Base-by-base conservation (phyloP, 2,329 filamentous ascomycete species). In the Fusarium ambrosium region DNA sequence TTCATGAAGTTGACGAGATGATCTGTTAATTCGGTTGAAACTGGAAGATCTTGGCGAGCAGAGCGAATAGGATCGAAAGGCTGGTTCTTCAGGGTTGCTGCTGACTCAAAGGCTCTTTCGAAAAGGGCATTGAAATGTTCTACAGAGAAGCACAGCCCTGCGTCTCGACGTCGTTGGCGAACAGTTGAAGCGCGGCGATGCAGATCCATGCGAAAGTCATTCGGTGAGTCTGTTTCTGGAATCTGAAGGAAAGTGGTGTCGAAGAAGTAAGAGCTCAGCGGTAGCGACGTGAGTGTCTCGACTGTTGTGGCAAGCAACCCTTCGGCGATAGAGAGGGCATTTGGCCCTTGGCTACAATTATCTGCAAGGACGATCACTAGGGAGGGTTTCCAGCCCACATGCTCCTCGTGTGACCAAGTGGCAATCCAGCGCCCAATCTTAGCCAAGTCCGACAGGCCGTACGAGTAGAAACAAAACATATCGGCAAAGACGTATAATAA, bases 371-470 rank as follows among this genome's bases (percentile, higher is more conserved):
- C n/a, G 48, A 62, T 24, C 27, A 62, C 32, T 18, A 62, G 39
- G 37, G 59, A 48, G 37, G 59, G 59, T 29, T 45, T 62, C 39
- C 39, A 62, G 18, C 37, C 37, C 2, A 59, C 16, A 18, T 27
- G 11, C 8, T 56, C n/a, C 18, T 63, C 20, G 22, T 4, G 27
- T 13, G 64, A 55, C 64, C 64, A 67, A 62, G 64, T 67, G 37
- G 64, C 64, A 48, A 67, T 58, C 64, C 64, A 67, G 60, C 64
- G 64, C 60, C 45, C 64, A 34, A 62, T 14, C 55, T 62, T 67
- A 20, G 59, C n/a, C 60, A 67, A n/a, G 37, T 67, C 64, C 24
- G 59, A 62, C n/a, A 39, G 58, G 41, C 37, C 37, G 56, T 64
- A 60, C 9, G 61, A 68, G 32, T 68, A 32, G 39, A 64, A 53